Conservation (phyloP, 768 basidiomycete species). For the Boletus edulis region DNA sequence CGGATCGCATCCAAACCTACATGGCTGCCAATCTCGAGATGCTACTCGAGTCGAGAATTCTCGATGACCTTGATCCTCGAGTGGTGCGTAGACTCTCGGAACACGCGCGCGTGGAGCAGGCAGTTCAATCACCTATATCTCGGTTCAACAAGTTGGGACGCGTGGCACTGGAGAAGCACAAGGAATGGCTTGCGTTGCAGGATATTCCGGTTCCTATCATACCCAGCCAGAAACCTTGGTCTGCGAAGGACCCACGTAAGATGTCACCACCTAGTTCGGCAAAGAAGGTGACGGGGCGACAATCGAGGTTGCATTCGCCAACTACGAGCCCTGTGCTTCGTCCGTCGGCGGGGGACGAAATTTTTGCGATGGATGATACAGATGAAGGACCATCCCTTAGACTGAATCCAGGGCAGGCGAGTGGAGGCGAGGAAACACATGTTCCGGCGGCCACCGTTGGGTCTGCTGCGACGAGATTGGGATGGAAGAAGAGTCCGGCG, state of each 20-base stretch:
- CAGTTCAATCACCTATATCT: conserved; percentile 61
- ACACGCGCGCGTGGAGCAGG: conserved; percentile 59
- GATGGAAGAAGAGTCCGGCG: conserved; percentile 47
- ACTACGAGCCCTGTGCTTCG: conserved; percentile 23
- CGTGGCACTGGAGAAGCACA: conserved; percentile 56
- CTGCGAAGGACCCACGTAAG: conserved; percentile 27
- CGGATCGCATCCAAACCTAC: conserved; percentile 71
- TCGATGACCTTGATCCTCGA: conserved; percentile 69
- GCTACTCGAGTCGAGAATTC: conserved; percentile 74
- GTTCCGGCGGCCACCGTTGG: neutral
- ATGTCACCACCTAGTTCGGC: conserved; percentile 29
- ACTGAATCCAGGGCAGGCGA: conserved; percentile 11
- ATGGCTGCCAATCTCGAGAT: conserved; percentile 84
- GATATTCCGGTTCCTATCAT: conserved; percentile 64
- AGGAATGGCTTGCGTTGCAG: conserved; percentile 67
- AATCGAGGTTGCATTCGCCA: conserved; percentile 5
- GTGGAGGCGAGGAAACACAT: neutral
- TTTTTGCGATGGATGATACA: conserved; percentile 83
- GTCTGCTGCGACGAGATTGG: conserved; percentile 21
- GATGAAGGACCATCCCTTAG: conserved; percentile 37
- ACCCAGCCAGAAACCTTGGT: conserved; percentile 24
- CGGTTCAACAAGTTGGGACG: conserved; percentile 54
- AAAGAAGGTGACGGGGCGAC: conserved; percentile 10
- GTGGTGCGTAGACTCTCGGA: conserved; percentile 66
- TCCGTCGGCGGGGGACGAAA: conserved; percentile 51